Percentiles rank a stretch among this genome's conserved stretches.
phyloP scores from a whole-genome alignment of 495 filamentous ascomycete species.

The Podospora pseudoanserina region DNA sequence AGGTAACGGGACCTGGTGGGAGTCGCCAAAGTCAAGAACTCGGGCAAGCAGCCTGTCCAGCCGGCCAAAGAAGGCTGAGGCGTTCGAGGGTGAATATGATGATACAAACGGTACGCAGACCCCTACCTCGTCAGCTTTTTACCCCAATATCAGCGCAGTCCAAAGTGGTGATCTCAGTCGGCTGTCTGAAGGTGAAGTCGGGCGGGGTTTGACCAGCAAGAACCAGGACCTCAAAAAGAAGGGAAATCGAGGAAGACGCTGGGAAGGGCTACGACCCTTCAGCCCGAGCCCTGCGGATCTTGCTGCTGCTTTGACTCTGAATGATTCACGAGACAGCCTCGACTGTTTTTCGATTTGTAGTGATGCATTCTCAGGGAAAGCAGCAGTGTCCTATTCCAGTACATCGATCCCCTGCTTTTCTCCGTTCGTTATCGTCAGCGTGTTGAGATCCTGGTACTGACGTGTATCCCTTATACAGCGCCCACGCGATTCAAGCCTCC shows the following conservation, averaged over 20 bases:
- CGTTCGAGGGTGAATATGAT: slow-evolving; percentile 50
- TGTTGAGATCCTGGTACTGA: slow-evolving; percentile 10
- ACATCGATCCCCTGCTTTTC: slow-evolving; percentile 18
- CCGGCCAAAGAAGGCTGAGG: slow-evolving; percentile 40
- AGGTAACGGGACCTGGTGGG: slow-evolving; percentile 50
- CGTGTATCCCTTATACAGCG: slow-evolving; percentile 31
- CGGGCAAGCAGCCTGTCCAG: slow-evolving; percentile 36
- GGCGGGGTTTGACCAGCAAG: slow-evolving; percentile 8
- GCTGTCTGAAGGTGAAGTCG: slow-evolving; percentile 9
- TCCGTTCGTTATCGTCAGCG: neutral
- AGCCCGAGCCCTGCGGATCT: slow-evolving; percentile 18
- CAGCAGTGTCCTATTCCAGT: slow-evolving; percentile 17
- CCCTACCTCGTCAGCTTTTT: slow-evolving; percentile 11
- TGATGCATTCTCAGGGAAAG: slow-evolving; percentile 14
- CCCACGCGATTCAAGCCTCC: slow-evolving; percentile 74
- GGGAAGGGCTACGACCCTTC: slow-evolving; percentile 23
- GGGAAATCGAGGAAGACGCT: slow-evolving; percentile 16
- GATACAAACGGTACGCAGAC: slow-evolving; percentile 45
- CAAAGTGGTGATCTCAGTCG: slow-evolving; percentile 16
- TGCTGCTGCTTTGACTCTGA: slow-evolving; percentile 13
- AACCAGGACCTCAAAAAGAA: slow-evolving; percentile 18
- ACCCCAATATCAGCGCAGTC: slow-evolving; percentile 19
- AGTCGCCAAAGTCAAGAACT: slow-evolving; percentile 39
- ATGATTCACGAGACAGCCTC: slow-evolving; percentile 22
- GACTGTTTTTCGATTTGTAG: slow-evolving; percentile 23